Base-by-base conservation (phyloP, 208 protist species). In the Phytomonas serpens region DNA sequence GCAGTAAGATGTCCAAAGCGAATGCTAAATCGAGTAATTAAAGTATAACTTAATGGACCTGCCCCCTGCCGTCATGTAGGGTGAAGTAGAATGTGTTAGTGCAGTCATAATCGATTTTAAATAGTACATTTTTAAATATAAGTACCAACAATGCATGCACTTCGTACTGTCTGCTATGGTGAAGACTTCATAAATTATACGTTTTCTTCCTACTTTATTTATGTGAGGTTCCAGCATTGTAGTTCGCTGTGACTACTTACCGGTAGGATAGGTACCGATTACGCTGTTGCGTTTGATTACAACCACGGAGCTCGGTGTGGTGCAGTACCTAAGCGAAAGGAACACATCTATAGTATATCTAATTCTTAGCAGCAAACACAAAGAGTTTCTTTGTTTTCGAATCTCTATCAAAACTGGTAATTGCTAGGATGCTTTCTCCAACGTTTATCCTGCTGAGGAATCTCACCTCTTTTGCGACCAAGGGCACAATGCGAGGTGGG, bases 401-500 rank as follows among this genome's bases (percentile, higher is more conserved):
- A 32, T 13, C 33, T 29, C 29, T 9, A 11, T 32, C 38, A 3
- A 52, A 14, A 57, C 7, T 11, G n/a, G 29, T 42, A 38, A 51
- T 27, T 62, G 32, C 23, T 27, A 75, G 29, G 16, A 96, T 94
- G 91, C 73, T 92, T 61, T 86, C 73, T 52, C 51, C 61, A 6
- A 86, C 84, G 11, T 38, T 31, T 16, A 75, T 78, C 29, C 57
- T 71, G 37, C 64, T 74, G 33, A 94, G 90, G 78, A 97, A 97
- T 78, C 83, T 94, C 11, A 92, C 83, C 68, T 97, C 92, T 65
- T 95, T 84, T 74, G 83, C 84, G 76, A 80, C 92, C 67, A 97
- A 92, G 77, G 93, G 93, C 14, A 92, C 89, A 64, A 96, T 95
- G 93, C 84, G 89, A 23, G 93, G 93, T 68, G 93, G 93, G 38